These are phyloP conservation scores for Ophiosphaerella korrae DNA, from an alignment of 2,329 filamentous ascomycete species.

Conservation along the genomic window DNA sequence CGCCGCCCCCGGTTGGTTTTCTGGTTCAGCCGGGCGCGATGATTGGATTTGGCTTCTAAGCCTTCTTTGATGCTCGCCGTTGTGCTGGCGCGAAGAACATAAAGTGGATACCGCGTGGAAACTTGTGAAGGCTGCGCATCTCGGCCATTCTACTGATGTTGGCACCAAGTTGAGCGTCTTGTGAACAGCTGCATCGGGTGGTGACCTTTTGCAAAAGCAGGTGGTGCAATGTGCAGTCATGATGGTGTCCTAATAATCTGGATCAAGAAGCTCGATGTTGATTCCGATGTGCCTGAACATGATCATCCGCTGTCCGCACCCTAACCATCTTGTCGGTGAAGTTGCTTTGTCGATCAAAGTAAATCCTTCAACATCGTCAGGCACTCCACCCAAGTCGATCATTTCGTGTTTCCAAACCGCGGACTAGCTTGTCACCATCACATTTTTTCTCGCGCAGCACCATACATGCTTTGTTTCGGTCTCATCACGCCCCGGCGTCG, in stretches of 20 bases:
- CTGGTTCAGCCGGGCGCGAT: background rate
- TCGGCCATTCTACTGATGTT: background rate
- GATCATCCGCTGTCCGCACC: background rate
- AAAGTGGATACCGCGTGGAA: background rate
- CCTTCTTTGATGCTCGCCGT: background rate
- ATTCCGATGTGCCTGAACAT: background rate
- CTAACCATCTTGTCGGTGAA: background rate
- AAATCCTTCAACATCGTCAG: background rate
- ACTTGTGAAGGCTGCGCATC: background rate
- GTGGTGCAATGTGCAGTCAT: too few relatives aligned
- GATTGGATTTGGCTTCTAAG: background rate
- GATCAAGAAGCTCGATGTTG: too few relatives aligned
- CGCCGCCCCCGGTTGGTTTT: slow-evolving; percentile 1
- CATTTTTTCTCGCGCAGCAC: background rate
- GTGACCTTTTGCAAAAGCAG: too few relatives aligned
- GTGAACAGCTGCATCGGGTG: too few relatives aligned
- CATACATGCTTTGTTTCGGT: slow-evolving; percentile 1
- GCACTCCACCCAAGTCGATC: slow-evolving; percentile 1
- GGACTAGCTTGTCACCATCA: background rate
- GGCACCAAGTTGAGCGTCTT: too few relatives aligned
- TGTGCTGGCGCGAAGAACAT: background rate
- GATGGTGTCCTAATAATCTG: too few relatives aligned
- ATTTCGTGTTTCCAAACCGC: background rate
- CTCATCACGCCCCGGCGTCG: background rate
- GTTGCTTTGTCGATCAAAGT: background rate